phyloP scores from a whole-genome alignment of 2,329 filamentous ascomycete genomes.

The Calonectria honghensis region DNA sequence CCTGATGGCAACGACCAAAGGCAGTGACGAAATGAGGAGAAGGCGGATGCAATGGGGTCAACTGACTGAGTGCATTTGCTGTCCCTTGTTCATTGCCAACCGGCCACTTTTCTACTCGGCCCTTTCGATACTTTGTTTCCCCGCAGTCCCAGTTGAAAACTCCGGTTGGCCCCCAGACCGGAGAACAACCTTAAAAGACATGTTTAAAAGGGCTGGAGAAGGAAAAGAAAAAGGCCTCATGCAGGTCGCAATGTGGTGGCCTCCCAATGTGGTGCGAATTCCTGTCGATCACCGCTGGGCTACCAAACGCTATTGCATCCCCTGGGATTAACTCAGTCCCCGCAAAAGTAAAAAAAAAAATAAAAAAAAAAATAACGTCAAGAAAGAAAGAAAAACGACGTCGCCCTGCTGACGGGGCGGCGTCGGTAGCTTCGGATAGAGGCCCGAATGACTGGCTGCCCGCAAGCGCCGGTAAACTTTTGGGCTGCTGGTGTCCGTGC shows the following conservation, averaged over 20 bases:
- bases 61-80: slow-evolving; percentile 10
- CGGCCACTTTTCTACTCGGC: slow-evolving; percentile 3
- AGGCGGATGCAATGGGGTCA: neutral
- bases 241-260: neutral
- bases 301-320: slow-evolving; percentile 26
- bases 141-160: slow-evolving; percentile 12
- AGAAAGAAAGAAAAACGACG: neutral
- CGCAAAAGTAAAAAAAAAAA: slow-evolving; percentile 3
- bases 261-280: slow-evolving; percentile 2
- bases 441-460: slow-evolving; percentile 8
- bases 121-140: neutral
- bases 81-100: slow-evolving; percentile 19
- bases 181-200: slow-evolving; percentile 23
- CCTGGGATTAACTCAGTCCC: neutral
- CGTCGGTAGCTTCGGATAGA: slow-evolving; percentile 13
- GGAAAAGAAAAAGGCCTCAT: slow-evolving; percentile 25
- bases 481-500: slow-evolving; percentile 6
- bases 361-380: too few relatives aligned
- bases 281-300: neutral
- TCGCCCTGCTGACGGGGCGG: slow-evolving; percentile 4
- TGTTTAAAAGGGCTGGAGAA: neutral
- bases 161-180: slow-evolving; percentile 8
- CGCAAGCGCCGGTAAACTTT: slow-evolving; percentile 6
- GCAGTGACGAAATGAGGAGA: slow-evolving; percentile 15
- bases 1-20: neutral